Base-by-base conservation (phyloP, 2,329 filamentous ascomycete genomes). In the Myriosclerotinia curreyana region DNA sequence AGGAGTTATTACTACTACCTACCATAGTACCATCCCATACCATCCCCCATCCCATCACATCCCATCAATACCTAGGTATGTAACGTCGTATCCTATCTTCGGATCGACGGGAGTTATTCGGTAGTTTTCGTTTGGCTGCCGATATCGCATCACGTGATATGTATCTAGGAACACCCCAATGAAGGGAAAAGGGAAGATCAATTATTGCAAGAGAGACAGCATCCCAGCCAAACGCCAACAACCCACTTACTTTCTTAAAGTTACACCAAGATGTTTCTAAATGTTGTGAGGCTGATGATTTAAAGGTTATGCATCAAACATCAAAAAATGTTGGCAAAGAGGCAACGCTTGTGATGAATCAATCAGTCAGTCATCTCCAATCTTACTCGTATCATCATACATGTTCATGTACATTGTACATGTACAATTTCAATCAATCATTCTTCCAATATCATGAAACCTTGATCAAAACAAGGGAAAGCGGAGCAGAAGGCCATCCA, bases 31-130 rank as follows among this genome's bases (percentile, higher is more conserved):
- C n/a, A n/a, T n/a, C n/a, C n/a, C n/a, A n/a, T n/a, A n/a, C n/a
- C n/a, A n/a, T n/a, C n/a, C n/a, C n/a, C n/a, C n/a, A n/a, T n/a
- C n/a, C n/a, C n/a, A n/a, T n/a, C n/a, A n/a, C n/a, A n/a, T n/a
- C n/a, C n/a, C n/a, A n/a, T n/a, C n/a, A 52, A 52, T 48, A 55
- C 40, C 54, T 36, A 62, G n/a, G n/a, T n/a, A n/a, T 62, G 60
- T 62, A 62, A 62, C 60, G 60, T 62, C 60, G 60, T 62, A 62
- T 62, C 31, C 25, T 48, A 49, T 25, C 51, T 34, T n/a, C n/a
- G n/a, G n/a, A n/a, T n/a, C n/a, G n/a, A n/a, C n/a, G n/a, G n/a
- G n/a, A n/a, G n/a, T n/a, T n/a, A n/a, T n/a, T n/a, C n/a, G n/a
- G n/a, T n/a, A n/a, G n/a, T n/a, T n/a, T n/a, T n/a, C n/a, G n/a